Conservation (phyloP, 257 asterid genomes). For the Echium plantagineum region DNA sequence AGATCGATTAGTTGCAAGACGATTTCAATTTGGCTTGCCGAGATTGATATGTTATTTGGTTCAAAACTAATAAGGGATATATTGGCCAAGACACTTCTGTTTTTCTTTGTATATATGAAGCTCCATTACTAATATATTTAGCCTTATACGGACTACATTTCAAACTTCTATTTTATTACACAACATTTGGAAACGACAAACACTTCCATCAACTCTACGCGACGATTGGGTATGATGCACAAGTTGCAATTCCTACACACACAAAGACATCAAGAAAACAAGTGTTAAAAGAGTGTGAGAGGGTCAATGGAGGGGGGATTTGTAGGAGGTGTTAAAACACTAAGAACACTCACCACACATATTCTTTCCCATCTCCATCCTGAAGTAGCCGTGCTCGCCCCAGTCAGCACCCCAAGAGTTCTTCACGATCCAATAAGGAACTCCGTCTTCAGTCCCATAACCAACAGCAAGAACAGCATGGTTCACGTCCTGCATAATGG, state of each 20-base stretch:
- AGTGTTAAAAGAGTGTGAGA: neutral
- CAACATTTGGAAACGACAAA: neutral
- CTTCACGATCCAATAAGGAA: constrained; percentile 86
- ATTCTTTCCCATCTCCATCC: constrained; percentile 96
- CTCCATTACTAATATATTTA: neutral
- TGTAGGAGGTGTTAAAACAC: neutral
- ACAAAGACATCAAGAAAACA: neutral
- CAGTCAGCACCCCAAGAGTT: constrained; percentile 95
- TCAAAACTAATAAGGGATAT: too few species aligned
- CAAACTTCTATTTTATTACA: neutral
- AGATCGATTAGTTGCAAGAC: too few species aligned
- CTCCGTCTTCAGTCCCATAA: constrained; percentile 69
- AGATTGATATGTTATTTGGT: too few species aligned
- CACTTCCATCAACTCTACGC: constrained; percentile 13
- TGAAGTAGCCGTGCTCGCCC: constrained; percentile 90
- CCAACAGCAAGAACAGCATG: constrained; percentile 98
- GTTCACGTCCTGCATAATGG: constrained; percentile 61
- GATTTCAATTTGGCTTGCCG: too few species aligned
- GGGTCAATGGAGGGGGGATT: neutral
- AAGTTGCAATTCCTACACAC: constrained; percentile 55
- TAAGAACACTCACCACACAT: constrained; percentile 67
- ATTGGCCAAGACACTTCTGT: neutral
- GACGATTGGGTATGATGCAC: constrained; percentile 64
- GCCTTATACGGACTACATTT: neutral
- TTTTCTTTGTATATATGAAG: neutral